phyloP scores from a whole-genome alignment of 2,329 filamentous ascomycete genomes.

The Sporothrix luriei region DNA sequence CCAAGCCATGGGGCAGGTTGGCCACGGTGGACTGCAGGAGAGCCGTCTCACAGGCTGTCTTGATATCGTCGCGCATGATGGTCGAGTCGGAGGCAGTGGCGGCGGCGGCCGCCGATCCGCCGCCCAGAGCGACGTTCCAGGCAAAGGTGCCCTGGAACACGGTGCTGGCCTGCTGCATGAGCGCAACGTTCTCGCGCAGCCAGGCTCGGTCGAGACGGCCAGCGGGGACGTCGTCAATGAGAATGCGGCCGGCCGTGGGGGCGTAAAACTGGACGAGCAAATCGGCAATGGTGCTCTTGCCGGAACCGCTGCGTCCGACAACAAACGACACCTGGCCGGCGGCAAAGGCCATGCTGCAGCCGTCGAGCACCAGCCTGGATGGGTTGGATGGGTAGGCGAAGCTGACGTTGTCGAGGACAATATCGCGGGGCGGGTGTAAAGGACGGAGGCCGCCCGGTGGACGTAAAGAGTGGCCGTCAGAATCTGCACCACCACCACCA shows the following conservation, averaged over 20 bases:
- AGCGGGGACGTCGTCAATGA: constrained; percentile 67
- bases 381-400: constrained; percentile 80
- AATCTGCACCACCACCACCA: not conserved
- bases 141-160: constrained; percentile 81
- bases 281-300: constrained; percentile 86
- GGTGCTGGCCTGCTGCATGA: constrained; percentile 80
- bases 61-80: constrained; percentile 48
- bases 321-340: constrained; percentile 76
- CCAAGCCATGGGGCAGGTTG: constrained; percentile 67
- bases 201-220: constrained; percentile 66
- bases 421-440: constrained; percentile 61
- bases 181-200: constrained; percentile 74
- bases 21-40: constrained; percentile 69
- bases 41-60: constrained; percentile 65
- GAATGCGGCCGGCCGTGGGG: constrained; percentile 64
- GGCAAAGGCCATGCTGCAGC: constrained; percentile 69
- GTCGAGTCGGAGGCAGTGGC: too few species aligned
- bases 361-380: constrained; percentile 59
- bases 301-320: constrained; percentile 83
- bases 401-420: constrained; percentile 70
- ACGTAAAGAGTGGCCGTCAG: not conserved
- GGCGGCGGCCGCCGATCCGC: not conserved
- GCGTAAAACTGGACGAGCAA: constrained; percentile 78
- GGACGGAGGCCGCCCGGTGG: constrained; percentile 33
- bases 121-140: constrained; percentile 75